A percentile compares a stretch with the other conserved stretches of the same genome.
Conservation (phyloP, 192 early-diverging fungal species). For the Geosiphon pyriformis region DNA sequence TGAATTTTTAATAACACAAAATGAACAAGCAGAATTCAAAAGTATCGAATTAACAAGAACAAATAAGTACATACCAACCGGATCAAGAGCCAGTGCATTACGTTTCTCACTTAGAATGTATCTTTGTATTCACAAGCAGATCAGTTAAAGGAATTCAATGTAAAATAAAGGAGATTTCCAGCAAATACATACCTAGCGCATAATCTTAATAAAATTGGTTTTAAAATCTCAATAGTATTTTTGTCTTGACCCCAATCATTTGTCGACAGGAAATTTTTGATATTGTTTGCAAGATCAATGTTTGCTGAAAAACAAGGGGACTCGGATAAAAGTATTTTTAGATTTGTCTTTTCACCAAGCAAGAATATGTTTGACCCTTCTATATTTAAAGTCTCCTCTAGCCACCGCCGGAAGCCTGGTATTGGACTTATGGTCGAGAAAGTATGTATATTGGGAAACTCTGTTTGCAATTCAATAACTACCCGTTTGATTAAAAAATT, state of each 20-base stretch:
- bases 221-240: constrained; percentile 30
- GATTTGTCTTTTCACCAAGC: not conserved
- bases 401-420: constrained; percentile 82
- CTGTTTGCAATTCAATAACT: constrained; percentile 67
- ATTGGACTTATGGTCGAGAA: constrained; percentile 91
- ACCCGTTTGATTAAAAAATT: constrained; percentile 89
- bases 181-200: constrained; percentile 41
- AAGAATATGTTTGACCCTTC: constrained; percentile 1
- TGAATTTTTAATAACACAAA: not conserved
- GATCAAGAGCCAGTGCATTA: constrained; percentile 66
- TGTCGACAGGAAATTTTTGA: constrained; percentile 17
- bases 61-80: constrained; percentile 54
- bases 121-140: constrained; percentile 24
- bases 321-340: not conserved
- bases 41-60: too few species aligned
- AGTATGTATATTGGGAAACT: constrained; percentile 64
- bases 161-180: too few species aligned
- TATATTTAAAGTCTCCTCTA: constrained; percentile 28
- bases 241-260: constrained; percentile 16
- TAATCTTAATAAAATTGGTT: constrained; percentile 57
- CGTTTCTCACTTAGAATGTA: constrained; percentile 68
- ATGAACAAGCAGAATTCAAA: not conserved
- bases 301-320: not conserved
- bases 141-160: not conserved
- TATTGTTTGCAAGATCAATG: constrained; percentile 23